Conservation (phyloP, 1,284 basidiomycete genomes). For the Ganoderma multipileum region DNA sequence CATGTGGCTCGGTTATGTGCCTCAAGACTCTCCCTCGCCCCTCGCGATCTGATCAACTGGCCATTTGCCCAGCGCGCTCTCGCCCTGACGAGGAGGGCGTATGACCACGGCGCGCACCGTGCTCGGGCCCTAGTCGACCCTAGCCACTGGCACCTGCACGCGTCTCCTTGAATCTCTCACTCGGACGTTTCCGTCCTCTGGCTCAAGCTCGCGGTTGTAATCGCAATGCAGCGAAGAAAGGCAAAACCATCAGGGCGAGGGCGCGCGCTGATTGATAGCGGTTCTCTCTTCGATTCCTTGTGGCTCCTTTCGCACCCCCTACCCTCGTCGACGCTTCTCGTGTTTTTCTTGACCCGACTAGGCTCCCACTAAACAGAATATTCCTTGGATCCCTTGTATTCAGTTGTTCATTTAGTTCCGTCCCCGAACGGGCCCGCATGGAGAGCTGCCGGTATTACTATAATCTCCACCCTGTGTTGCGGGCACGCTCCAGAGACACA, state of each 20-base stretch:
- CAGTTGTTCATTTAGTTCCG: neutral
- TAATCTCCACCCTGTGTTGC: neutral
- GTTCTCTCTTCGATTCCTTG: conserved; percentile 3
- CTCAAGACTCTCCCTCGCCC: neutral
- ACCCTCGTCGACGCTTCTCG: neutral
- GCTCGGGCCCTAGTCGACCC: neutral
- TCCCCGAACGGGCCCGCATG: neutral
- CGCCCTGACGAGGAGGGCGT: conserved; percentile 4
- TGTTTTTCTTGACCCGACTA: neutral
- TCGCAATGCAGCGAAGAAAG: neutral
- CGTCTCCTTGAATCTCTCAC: neutral
- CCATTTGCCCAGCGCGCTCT: conserved; percentile 1
- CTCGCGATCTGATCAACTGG: conserved; percentile 3
- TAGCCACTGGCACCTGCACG: neutral
- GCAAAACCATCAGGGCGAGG: neutral
- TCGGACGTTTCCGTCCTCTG: neutral
- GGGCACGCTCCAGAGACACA: neutral
- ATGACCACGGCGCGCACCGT: neutral
- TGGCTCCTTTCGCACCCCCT: neutral
- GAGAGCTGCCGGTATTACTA: neutral
- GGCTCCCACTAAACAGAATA: neutral
- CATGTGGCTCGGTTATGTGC: neutral
- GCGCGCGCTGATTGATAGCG: conserved; percentile 2
- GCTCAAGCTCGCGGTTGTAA: neutral
- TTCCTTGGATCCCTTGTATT: neutral